Evolutionary conservation across 148 eudicot species (phyloP).

Genomic region (Oxyria digyna): DNA sequence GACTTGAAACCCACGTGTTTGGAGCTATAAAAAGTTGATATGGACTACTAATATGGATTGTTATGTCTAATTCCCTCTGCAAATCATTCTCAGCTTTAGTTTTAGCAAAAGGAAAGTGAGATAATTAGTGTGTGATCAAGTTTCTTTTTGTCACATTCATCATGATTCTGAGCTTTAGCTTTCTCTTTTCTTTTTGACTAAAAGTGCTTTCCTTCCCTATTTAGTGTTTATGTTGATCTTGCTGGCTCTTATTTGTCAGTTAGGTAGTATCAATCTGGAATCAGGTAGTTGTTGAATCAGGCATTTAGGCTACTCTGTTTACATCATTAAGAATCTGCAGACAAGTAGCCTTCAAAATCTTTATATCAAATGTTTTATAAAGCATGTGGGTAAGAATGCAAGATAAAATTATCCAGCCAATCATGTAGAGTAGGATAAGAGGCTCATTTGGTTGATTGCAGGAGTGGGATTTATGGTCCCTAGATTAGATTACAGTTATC

Average conservation of each 20-base stretch:
- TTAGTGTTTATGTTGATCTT: not conserved
- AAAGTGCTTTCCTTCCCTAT: conserved; percentile 14
- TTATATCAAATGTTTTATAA: no score
- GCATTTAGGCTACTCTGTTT: not conserved
- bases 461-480: not conserved
- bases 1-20: not conserved
- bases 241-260: conserved; percentile 2
- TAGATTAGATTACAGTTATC: not conserved
- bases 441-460: not conserved
- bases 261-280: not conserved
- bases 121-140: conserved; percentile 18
- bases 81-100: conserved; percentile 17
- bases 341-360: not conserved
- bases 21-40: not conserved
- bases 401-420: not conserved
- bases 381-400: no score
- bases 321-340: not conserved
- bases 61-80: not conserved
- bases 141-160: conserved; percentile 26
- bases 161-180: conserved; percentile 25
- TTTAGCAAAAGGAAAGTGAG: conserved; percentile 15
- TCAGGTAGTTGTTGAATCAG: not conserved
- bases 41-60: not conserved
- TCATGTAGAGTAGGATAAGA: not conserved
- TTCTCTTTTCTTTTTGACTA: conserved; percentile 26